Evolutionary conservation across 1,284 basidiomycete species (phyloP).

Genomic region (Boletus semigastroideus): DNA sequence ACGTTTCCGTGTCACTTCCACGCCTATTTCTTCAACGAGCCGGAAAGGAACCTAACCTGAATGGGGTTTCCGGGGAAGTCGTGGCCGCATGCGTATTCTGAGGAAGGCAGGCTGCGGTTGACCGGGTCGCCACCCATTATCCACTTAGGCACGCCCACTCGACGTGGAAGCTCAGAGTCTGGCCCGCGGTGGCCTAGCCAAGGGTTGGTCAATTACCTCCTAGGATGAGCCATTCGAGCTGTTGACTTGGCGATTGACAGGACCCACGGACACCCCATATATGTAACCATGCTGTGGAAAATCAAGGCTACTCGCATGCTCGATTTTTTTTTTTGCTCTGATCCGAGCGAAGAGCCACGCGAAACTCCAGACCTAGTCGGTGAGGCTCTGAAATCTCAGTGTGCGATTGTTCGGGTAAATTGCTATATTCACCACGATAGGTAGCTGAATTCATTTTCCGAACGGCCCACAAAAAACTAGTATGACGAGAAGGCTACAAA

Average conservation of each 20-base stretch:
- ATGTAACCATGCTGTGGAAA: slow-evolving; percentile 16
- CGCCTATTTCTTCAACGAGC: slow-evolving; percentile 5
- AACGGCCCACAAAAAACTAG: slow-evolving; percentile 6
- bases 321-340: slow-evolving; percentile 8
- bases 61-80: slow-evolving; percentile 8
- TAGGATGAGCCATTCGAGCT: slow-evolving; percentile 8
- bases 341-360: slow-evolving; percentile 25
- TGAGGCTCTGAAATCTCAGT: slow-evolving; percentile 24
- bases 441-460: slow-evolving; percentile 22
- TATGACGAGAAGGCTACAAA: slow-evolving; percentile 26
- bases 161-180: slow-evolving; percentile 20
- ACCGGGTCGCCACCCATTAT: slow-evolving; percentile 16
- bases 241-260: slow-evolving; percentile 31
- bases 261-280: slow-evolving; percentile 25
- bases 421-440: slow-evolving; percentile 19
- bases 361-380: slow-evolving; percentile 21
- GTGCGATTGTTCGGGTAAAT: slow-evolving; percentile 24
- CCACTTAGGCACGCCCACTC: slow-evolving; percentile 18
- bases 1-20: slow-evolving; percentile 26
- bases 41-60: slow-evolving; percentile 17
- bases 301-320: slow-evolving; percentile 10
- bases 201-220: slow-evolving; percentile 24
- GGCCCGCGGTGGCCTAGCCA: slow-evolving; percentile 13
- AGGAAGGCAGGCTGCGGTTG: slow-evolving; percentile 10
- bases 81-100: slow-evolving; percentile 9